Base-by-base conservation (phyloP, 208 protist genomes). In the Entamoeba histolytica region DNA sequence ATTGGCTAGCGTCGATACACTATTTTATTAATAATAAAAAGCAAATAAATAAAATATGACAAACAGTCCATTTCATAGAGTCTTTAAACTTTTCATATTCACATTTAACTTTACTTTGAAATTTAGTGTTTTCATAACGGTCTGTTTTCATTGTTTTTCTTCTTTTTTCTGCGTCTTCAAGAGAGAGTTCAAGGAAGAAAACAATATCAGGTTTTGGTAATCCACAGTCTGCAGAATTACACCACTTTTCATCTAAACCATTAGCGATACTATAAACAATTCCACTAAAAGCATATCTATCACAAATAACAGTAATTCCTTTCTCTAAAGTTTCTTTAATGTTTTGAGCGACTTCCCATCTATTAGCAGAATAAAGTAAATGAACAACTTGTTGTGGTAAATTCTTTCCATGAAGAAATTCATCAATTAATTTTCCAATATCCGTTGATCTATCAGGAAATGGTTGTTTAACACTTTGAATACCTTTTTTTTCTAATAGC, bases 221-320 rank as follows among this genome's bases (percentile, higher is more conserved):
- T 39, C 92, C 92, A 17, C 55, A 49, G 4, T 93, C 92, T 5
- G 31, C 8, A 28, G 5, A 19, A 19, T 52, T 93, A 28, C 44
- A 49, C 92, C 92, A 93, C 8, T 49, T 28, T 10, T 15, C 15
- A 17, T 93, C 92, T 12, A 55, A 47, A 0, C 92, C 92, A 19
- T 93, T 57, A 39, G 93, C 93, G 31, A 47, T 49, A 8, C 35
- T 87, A 28, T 93, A 93, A 57, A 49, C 93, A 87, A 49, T 51
- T 28, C 93, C 93, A 28, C 49, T 91, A 17, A 93, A 92, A 10
- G 91, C 93, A 51, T 93, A 93, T 49, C 93, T 92, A 50, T 93
- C 93, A 28, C 93, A 93, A 61, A 93, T n/a, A 61, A 93, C 5
- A 17, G 87, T 93, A n/a, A 49, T 92, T 49, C 93, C 93, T 23